Evolutionary conservation across 495 filamentous ascomycete genomes (phyloP).

Genomic region (Lasiosphaeria miniovina): DNA sequence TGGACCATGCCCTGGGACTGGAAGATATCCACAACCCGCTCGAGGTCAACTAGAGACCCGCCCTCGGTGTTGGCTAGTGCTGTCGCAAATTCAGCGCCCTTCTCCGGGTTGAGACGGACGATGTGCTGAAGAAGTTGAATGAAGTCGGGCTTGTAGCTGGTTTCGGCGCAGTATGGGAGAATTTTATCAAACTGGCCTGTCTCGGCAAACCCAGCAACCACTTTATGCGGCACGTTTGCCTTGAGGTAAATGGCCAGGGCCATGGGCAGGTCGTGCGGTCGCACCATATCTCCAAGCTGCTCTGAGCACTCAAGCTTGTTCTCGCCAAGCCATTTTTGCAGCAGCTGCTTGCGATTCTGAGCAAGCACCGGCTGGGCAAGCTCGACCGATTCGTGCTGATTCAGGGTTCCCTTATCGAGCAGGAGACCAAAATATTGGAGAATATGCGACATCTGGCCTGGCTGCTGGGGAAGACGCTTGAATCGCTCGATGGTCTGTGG

Average conservation of each 20-base stretch:
- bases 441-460: conserved; percentile 82
- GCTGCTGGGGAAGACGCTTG: conserved; percentile 74
- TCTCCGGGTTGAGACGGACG: conserved; percentile 86
- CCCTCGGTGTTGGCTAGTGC: conserved; percentile 80
- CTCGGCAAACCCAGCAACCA: conserved; percentile 90
- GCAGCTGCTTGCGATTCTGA: conserved; percentile 89
- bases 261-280: conserved; percentile 80
- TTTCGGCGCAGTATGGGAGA: conserved; percentile 78
- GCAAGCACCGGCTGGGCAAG: conserved; percentile 87
- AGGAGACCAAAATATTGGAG: conserved; percentile 98
- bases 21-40: conserved; percentile 96
- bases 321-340: conserved; percentile 97
- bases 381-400: conserved; percentile 90
- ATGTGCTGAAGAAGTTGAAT: conserved; percentile 88
- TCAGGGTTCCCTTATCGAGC: conserved; percentile 89
- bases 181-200: conserved; percentile 96
- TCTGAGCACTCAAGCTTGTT: conserved; percentile 94
- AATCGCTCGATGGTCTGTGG: conserved; percentile 91
- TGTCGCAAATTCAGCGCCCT: conserved; percentile 90
- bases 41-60: conserved; percentile 84
- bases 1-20: conserved; percentile 96
- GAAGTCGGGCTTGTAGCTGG: conserved; percentile 87
- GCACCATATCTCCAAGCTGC: conserved; percentile 90
- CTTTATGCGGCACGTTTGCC: conserved; percentile 85
- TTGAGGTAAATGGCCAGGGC: conserved; percentile 83